phyloP scores from a whole-genome alignment of 768 basidiomycete species.

The Hygrophorus russula region DNA sequence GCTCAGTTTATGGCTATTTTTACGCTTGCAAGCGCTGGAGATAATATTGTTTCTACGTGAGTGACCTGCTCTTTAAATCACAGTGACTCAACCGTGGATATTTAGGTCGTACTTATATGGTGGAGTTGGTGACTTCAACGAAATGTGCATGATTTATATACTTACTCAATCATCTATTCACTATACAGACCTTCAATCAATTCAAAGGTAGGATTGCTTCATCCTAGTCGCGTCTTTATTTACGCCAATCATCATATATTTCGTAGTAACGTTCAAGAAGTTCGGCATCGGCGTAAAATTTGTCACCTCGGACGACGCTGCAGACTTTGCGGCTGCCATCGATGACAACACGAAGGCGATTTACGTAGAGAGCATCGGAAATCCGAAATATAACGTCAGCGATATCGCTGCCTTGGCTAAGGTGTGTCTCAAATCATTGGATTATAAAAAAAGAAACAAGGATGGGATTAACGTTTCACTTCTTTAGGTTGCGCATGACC shows the following conservation, averaged over 20 bases:
- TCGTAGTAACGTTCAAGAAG: constrained; percentile 51
- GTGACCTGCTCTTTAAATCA: constrained; percentile 10
- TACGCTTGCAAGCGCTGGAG: constrained; percentile 49
- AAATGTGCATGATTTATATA: background rate
- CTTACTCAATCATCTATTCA: background rate
- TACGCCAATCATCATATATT: background rate
- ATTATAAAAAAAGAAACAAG: background rate
- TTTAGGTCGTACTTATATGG: constrained; percentile 56
- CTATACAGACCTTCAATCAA: constrained; percentile 55
- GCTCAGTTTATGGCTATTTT: constrained; percentile 68
- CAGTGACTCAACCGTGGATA: background rate
- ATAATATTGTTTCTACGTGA: constrained; percentile 70
- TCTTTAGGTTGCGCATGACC: constrained; percentile 52
- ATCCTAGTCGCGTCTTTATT: background rate
- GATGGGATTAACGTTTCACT: background rate
- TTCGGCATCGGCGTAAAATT: constrained; percentile 58
- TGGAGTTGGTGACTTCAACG: constrained; percentile 34
- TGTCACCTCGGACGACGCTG: constrained; percentile 43
- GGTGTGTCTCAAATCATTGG: constrained; percentile 20
- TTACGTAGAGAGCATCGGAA: constrained; percentile 70
- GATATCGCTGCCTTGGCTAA: constrained; percentile 60
- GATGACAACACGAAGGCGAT: constrained; percentile 72
- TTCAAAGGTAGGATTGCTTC: constrained; percentile 36
- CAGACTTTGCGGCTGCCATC: constrained; percentile 53
- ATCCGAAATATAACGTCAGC: constrained; percentile 62